Evolutionary conservation across 306 rosid genomes (phyloP), one percentile per base, ranked within the genome.

Genomic region (Vicia sativa): DNA sequence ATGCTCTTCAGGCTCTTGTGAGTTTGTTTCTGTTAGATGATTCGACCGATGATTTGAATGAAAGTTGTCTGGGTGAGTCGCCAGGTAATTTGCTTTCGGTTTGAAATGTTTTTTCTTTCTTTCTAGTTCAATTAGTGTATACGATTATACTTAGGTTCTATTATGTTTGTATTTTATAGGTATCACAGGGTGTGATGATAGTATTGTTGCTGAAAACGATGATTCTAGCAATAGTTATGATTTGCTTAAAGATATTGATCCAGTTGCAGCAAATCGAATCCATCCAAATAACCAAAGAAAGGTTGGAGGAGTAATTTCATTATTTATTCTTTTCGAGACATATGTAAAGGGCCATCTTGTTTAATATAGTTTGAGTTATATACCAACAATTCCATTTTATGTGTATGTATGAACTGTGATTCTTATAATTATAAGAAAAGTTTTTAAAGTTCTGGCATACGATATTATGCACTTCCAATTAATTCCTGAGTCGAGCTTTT

Each of bases 281-380:
- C 98, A 92, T 79, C 98, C 96, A 41, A 89, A 92, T 78, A 81
- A 92, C 72, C 84, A 84, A 57, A 86, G 98, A 83, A 92, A 84
- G 84, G 98, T 92, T 55, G 21, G 71, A 65, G 52, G 53, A 39
- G 28, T 58, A 39, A 18, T 64, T 63, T 77, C 60, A 42, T 72
- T 39, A 29, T 74, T 10, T 56, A 23, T 70, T 62, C 67, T 62
- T 65, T 49, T 65, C 45, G 19, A 61, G 34, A 69, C 57, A 18
- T 57, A 19, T 54, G 12, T 13, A 44, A 19, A 48, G 37, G 25
- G 42, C 67, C 53, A 34, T 59, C 31, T 18, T 38, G n/a, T 59
- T 12, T 49, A 10, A 10, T 45, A 8, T 45, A 23, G 42, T 34
- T 57, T 6, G 42, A 8, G 65, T 42, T 76, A 19, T 56, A 37